Evolutionary conservation across 768 basidiomycete genomes (phyloP).

Genomic region (Suillus occidentalis): DNA sequence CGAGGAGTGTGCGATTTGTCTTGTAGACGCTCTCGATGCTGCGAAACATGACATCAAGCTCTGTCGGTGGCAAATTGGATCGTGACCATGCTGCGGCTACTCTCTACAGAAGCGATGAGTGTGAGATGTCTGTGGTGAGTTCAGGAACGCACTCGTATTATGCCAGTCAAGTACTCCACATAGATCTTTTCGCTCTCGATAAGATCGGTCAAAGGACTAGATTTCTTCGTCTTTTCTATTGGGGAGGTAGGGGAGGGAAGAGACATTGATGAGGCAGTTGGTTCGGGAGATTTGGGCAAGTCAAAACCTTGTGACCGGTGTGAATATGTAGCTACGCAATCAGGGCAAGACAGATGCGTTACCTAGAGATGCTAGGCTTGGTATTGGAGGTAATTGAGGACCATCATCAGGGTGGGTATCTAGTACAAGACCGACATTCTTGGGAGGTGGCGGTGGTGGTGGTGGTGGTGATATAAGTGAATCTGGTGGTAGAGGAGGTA

Average conservation of each 20-base stretch:
- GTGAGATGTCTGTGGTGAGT: constrained; percentile 14
- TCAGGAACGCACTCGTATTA: constrained; percentile 75
- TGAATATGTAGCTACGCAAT: constrained; percentile 18
- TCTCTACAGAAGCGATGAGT: constrained; percentile 54
- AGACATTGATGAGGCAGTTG: constrained; percentile 9
- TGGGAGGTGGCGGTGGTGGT: constrained; percentile 24
- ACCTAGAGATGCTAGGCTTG: constrained; percentile 26
- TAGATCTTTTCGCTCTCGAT: constrained; percentile 92
- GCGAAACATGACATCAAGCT: constrained; percentile 93
- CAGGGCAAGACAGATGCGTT: constrained; percentile 8
- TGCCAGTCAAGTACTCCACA: constrained; percentile 84
- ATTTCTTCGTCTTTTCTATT: constrained; percentile 56
- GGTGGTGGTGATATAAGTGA: constrained; percentile 11
- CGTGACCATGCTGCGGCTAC: constrained; percentile 98
- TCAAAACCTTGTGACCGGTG: constrained; percentile 21
- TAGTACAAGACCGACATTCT: constrained; percentile 13
- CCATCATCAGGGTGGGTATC: constrained; percentile 9
- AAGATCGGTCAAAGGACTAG: constrained; percentile 87
- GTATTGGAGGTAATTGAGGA: constrained; percentile 14
- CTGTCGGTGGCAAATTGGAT: constrained; percentile 88
- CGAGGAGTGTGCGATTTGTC: constrained; percentile 79
- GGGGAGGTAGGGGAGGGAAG: constrained; percentile 26
- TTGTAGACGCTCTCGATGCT: constrained; percentile 91
- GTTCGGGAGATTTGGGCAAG: constrained; percentile 19
- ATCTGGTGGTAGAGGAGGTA: constrained; percentile 23